Evolutionary conservation across 768 basidiomycete genomes (phyloP), one percentile per base, ranked within the genome.

Genomic region (Tricholoma terreum): DNA sequence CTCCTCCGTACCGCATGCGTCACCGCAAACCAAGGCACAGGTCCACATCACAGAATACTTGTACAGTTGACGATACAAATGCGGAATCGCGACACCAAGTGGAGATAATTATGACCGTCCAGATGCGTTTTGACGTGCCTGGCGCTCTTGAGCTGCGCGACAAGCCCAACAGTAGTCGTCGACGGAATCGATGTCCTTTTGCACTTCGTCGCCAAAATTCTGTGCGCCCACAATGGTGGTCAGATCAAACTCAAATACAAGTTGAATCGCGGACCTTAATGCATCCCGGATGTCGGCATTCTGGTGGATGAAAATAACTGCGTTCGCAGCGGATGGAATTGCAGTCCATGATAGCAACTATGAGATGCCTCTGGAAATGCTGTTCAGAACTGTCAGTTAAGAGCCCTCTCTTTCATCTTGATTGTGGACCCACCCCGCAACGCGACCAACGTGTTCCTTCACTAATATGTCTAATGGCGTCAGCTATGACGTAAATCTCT

Each of bases 361-460:
- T 80, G 36, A 84, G 69, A 60, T 89, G 89, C 52, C 89, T 84
- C 71, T 90, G 89, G 67, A 90, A 91, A 68, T 91, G 89, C 89
- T 91, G 58, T 35, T 60, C 22, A 55, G 45, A 22, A 14, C 9
- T 12, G 33, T 21, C 58, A n/a, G 45, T 49, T n/a, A 57, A 43
- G 27, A n/a, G 22, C 21, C 9, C 10, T 54, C 35, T 34, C 14
- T 22, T 4, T 24, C 9, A 48, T 59, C 6, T 50, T 17, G 19
- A 30, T 50, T 27, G 36, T 49, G 52, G 14, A 71, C 68, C 62
- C 73, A 90, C 89, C 64, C 85, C 84, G 69, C 89, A 91, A 58
- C 77, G 79, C 54, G 76, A 72, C 89, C 89, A 91, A 21, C 81
- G 82, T 17, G 89, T 90, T 70, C 89, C 89, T 80, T 89, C 82